phyloP scores from a whole-genome alignment of 768 basidiomycete species.

The Suillus spraguei region DNA sequence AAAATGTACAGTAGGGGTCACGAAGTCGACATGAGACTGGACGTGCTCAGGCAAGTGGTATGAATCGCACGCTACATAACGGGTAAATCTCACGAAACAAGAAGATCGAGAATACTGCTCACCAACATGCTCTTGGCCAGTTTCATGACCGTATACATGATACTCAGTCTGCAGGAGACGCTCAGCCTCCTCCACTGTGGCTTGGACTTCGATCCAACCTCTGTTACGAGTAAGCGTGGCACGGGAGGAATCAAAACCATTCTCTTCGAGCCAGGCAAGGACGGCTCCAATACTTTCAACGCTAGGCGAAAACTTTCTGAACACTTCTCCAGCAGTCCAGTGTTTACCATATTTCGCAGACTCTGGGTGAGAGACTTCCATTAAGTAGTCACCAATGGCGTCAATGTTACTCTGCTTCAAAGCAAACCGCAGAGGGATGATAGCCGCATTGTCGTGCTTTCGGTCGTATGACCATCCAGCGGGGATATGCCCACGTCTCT shows the following conservation, averaged over 20 bases:
- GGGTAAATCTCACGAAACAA: neutral
- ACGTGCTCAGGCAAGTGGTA: slow-evolving; percentile 41
- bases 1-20: slow-evolving; percentile 42
- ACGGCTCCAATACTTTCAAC: slow-evolving; percentile 44
- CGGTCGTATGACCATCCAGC: slow-evolving; percentile 40
- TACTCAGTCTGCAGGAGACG: slow-evolving; percentile 45
- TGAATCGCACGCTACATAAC: slow-evolving; percentile 32
- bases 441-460: slow-evolving; percentile 33
- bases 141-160: slow-evolving; percentile 42
- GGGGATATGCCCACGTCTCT: slow-evolving; percentile 37
- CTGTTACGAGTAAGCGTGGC: slow-evolving; percentile 41
- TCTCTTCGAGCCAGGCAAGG: slow-evolving; percentile 43
- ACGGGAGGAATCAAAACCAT: slow-evolving; percentile 42
- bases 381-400: slow-evolving; percentile 46
- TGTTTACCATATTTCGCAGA: slow-evolving; percentile 54
- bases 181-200: slow-evolving; percentile 44
- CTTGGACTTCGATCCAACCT: slow-evolving; percentile 42
- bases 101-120: slow-evolving; percentile 14
- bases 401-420: slow-evolving; percentile 49
- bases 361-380: slow-evolving; percentile 52
- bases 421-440: slow-evolving; percentile 52
- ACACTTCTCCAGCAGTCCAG: slow-evolving; percentile 46
- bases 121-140: slow-evolving; percentile 43
- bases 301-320: slow-evolving; percentile 48
- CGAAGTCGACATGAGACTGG: slow-evolving; percentile 40